phyloP scores from a whole-genome alignment of 768 basidiomycete species.

The Termitomyces sp. region DNA sequence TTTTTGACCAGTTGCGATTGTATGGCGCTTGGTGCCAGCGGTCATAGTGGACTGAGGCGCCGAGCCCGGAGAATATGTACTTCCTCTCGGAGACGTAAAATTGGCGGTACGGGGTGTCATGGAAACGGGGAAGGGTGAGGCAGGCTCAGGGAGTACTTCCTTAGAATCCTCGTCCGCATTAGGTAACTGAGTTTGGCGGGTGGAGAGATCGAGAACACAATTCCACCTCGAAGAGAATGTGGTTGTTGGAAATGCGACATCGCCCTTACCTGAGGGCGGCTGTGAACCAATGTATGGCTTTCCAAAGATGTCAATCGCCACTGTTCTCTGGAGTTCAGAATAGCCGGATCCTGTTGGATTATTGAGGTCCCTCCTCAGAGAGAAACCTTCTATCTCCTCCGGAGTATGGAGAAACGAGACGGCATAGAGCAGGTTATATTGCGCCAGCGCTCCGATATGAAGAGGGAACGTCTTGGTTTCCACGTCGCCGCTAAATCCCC shows the following conservation, averaged over 20 bases:
- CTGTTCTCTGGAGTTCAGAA: slow-evolving; percentile 63
- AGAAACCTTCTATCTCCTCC: slow-evolving; percentile 45
- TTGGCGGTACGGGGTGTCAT: slow-evolving; percentile 19
- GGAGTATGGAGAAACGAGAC: slow-evolving; percentile 75
- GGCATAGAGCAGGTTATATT: slow-evolving; percentile 85
- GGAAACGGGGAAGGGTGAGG: slow-evolving; percentile 69
- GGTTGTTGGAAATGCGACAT: slow-evolving; percentile 53
- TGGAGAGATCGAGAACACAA: slow-evolving; percentile 74
- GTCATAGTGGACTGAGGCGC: slow-evolving; percentile 33
- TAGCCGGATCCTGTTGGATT: slow-evolving; percentile 17
- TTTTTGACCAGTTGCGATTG: slow-evolving; percentile 30
- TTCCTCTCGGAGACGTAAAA: slow-evolving; percentile 13
- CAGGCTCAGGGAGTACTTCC: slow-evolving; percentile 62
- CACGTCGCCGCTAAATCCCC: slow-evolving; percentile 37
- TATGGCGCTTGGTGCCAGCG: slow-evolving; percentile 57
- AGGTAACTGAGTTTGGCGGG: slow-evolving; percentile 26
- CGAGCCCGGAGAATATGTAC: slow-evolving; percentile 14
- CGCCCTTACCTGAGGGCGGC: slow-evolving; percentile 15
- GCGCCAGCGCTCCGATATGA: slow-evolving; percentile 63
- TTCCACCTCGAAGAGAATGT: slow-evolving; percentile 88
- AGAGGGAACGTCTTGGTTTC: slow-evolving; percentile 62
- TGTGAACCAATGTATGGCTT: slow-evolving; percentile 48
- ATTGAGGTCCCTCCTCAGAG: slow-evolving; percentile 22
- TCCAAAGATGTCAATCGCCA: slow-evolving; percentile 76
- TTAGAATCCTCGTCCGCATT: slow-evolving; percentile 27